Percentiles rank a stretch among this genome's conserved stretches.
Evolutionary conservation across 164 flowering plant species (phyloP).

Genomic region (Umbilicus rupestris): DNA sequence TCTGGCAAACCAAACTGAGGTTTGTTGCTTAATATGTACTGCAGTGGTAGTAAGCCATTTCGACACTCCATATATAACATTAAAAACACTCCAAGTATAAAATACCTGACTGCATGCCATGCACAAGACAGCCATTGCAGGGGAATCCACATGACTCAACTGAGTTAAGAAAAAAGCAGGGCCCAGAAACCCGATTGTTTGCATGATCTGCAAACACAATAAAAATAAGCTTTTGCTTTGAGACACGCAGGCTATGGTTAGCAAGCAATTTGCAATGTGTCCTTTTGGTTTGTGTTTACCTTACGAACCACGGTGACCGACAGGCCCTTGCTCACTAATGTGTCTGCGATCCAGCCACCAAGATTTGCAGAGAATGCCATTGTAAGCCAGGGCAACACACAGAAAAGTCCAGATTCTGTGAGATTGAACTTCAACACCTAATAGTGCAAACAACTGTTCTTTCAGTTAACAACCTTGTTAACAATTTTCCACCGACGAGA

Average conservation of each 20-base stretch:
- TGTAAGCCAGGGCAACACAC: constrained; percentile 90
- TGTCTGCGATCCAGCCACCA: constrained; percentile 98
- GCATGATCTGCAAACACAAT: constrained; percentile 63
- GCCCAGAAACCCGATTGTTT: constrained; percentile 89
- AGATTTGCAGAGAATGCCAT: constrained; percentile 92
- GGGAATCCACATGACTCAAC: constrained; percentile 85
- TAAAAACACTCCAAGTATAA: not conserved
- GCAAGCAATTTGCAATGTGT: not conserved
- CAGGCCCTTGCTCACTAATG: constrained; percentile 74
- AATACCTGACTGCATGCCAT: constrained; percentile 98
- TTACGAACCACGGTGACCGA: constrained; percentile 82
- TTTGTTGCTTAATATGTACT: too few species aligned
- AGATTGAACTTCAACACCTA: constrained; percentile 93
- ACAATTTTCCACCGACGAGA: not conserved
- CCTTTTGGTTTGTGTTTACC: constrained; percentile 31
- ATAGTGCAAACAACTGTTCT: not conserved
- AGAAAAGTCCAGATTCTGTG: constrained; percentile 76
- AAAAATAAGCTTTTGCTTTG: not conserved
- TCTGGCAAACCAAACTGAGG: too few species aligned
- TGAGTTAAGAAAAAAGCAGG: constrained; percentile 96
- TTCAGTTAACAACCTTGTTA: not conserved
- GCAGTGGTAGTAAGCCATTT: too few species aligned
- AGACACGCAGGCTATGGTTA: not conserved
- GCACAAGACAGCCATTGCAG: constrained; percentile 91
- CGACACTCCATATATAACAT: not conserved